Evolutionary conservation across 2,329 filamentous ascomycete genomes (phyloP).

Genomic region (Fusarium concolor): DNA sequence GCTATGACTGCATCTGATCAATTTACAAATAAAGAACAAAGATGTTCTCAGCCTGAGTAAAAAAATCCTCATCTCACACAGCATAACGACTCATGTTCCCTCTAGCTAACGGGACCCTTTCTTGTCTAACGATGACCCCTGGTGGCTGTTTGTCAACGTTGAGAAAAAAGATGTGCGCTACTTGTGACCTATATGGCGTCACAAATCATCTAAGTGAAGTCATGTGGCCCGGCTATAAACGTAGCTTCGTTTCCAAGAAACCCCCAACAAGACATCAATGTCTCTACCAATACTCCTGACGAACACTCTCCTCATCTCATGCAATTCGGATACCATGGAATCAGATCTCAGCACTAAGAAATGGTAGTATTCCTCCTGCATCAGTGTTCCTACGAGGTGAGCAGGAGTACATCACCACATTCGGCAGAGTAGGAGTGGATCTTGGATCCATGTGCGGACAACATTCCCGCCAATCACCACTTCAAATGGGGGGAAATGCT

Average conservation of each 20-base stretch:
- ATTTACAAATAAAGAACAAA: not conserved
- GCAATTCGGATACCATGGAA: not conserved
- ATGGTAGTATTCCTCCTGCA: conserved; percentile 27
- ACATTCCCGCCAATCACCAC: conserved; percentile 18
- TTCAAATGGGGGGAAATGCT: not conserved
- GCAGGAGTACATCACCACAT: not conserved
- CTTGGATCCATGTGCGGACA: conserved; percentile 7
- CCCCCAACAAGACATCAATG: conserved; percentile 37
- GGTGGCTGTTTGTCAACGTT: conserved; percentile 20
- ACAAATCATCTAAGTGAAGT: conserved; percentile 45
- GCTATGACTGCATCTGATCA: not conserved
- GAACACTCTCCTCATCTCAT: not conserved
- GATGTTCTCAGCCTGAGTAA: conserved; percentile 11
- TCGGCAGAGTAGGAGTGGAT: conserved; percentile 3
- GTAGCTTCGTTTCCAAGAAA: conserved; percentile 21
- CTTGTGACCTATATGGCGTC: conserved; percentile 47
- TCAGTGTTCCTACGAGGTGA: conserved; percentile 8
- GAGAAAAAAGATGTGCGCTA: conserved; percentile 24
- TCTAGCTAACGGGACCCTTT: not conserved
- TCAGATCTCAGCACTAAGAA: not conserved
- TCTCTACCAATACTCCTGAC: conserved; percentile 8
- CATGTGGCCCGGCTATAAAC: conserved; percentile 37
- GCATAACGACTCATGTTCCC: conserved; percentile 8
- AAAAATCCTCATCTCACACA: conserved; percentile 4
- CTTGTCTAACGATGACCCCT: conserved; percentile 31